These are phyloP conservation scores for Coemansia sp. DNA, from an alignment of 192 early-diverging fungal genomes.

Conservation along the genomic window DNA sequence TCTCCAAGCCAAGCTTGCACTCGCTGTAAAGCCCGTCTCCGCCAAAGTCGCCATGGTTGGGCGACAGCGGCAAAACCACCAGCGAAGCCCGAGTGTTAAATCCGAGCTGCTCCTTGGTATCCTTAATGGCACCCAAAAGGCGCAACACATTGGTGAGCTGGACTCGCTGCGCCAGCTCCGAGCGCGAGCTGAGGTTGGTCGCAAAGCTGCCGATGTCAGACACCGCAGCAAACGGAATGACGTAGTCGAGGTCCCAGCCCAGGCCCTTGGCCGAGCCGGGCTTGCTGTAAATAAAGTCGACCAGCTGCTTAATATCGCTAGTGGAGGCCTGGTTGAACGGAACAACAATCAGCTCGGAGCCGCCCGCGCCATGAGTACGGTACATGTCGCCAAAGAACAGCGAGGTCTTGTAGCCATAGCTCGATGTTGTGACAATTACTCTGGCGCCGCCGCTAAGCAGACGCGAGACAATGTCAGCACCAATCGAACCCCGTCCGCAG, in stretches of 20 bases:
- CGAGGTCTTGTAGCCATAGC: conserved; percentile 73
- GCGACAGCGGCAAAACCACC: conserved; percentile 87
- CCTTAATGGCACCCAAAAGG: conserved; percentile 81
- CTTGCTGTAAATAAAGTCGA: conserved; percentile 84
- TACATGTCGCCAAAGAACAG: conserved; percentile 89
- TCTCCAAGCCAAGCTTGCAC: conserved; percentile 92
- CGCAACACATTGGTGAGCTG: conserved; percentile 94
- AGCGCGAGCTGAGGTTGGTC: conserved; percentile 77
- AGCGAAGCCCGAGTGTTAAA: conserved; percentile 85
- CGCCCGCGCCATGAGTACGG: conserved; percentile 84
- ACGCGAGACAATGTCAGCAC: conserved; percentile 81
- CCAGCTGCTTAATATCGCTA: conserved; percentile 75
- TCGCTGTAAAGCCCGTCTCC: conserved; percentile 90
- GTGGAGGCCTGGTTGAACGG: conserved; percentile 91
- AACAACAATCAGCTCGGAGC: conserved; percentile 79
- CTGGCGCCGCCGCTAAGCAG: conserved; percentile 84
- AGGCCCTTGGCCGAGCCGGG: conserved; percentile 58
- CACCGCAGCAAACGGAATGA: conserved; percentile 95
- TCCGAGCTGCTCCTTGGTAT: conserved; percentile 71
- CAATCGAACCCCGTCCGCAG: conserved; percentile 86
- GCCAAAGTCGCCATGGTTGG: conserved; percentile 96
- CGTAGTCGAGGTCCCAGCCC: conserved; percentile 90
- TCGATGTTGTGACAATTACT: conserved; percentile 86
- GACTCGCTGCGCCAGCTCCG: conserved; percentile 89
- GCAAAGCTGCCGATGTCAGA: conserved; percentile 85